Evolutionary conservation across 2,329 filamentous ascomycete genomes (phyloP), one percentile per base, ranked within the genome.

Genomic region (Fusarium poae): DNA sequence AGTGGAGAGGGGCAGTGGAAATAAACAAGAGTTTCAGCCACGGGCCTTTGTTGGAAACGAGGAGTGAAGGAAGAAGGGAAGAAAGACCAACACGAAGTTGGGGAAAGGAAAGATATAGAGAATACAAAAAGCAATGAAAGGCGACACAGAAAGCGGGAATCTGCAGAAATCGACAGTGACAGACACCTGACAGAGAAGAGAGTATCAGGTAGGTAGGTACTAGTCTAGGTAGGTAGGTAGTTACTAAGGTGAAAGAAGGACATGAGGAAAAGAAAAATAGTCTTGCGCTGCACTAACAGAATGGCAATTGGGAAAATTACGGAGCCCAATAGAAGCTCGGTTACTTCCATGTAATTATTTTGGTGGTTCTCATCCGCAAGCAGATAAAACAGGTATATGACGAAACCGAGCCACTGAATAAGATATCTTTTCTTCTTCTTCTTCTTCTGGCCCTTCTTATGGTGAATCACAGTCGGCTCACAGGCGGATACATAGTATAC

Each of bases 1-100:
- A 50, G 45, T 25, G 48, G 42, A 46, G 34, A 52, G 49, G 35
- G 58, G 44, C 34, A 54, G 59, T 23, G 30, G 20, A 27, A 43
- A 52, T 6, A 51, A 52, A 27, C 27, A n/a, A 46, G 23, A 46
- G 46, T 52, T 29, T 32, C 25, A 25, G 18, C 23, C 35, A 30
- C 23, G 6, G 6, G 30, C 29, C 25, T 51, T 40, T 20, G n/a
- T 23, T 25, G 25, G 40, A 48, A 55, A 39, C 23, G 34, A 44
- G 20, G 37, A 13, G 16, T 30, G 44, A 45, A 20, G 27, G 23
- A 32, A 21, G 18, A 3, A 13, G 18, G 23, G 27, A 25, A n/a
- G 32, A 12, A 16, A 10, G 5, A 18, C 16, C 21, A 43, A 43
- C 21, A 37, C 21, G 7, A 16, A 39, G 23, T 39, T 20, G 34